Conservation (phyloP, 192 early-diverging fungal genomes). For the Gigaspora rosea region DNA sequence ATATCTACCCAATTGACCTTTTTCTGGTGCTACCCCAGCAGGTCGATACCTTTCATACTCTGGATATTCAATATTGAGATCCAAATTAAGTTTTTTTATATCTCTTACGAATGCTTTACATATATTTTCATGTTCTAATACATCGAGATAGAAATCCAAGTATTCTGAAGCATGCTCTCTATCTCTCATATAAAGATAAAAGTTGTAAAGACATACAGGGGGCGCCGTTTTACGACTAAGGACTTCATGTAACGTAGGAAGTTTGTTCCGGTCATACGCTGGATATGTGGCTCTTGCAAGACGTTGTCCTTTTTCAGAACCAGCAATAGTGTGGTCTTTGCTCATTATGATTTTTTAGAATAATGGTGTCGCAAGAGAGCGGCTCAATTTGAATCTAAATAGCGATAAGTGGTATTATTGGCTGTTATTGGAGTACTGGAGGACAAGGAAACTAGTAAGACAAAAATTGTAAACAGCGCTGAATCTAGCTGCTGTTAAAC, state of each 20-base stretch:
- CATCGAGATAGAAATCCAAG: conserved; percentile 77
- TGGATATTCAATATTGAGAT: conserved; percentile 25
- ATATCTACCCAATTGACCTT: not conserved
- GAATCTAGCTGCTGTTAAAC: too few relatives aligned
- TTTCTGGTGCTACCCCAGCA: not conserved
- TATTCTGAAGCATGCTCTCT: conserved; percentile 63
- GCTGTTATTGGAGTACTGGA: too few relatives aligned
- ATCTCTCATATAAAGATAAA: conserved; percentile 74
- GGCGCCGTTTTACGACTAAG: conserved; percentile 64
- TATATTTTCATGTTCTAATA: conserved; percentile 71
- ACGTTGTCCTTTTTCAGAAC: conserved; percentile 27
- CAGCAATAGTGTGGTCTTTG: too few relatives aligned
- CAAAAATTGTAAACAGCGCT: too few relatives aligned
- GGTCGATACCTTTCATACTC: conserved; percentile 27
- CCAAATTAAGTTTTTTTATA: conserved; percentile 38
- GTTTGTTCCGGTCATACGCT: conserved; percentile 6
- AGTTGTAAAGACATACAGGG: conserved; percentile 78
- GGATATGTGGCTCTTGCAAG: conserved; percentile 19
- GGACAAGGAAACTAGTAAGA: too few relatives aligned
- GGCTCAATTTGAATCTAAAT: too few relatives aligned
- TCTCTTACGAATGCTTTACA: conserved; percentile 56
- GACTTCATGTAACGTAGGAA: conserved; percentile 73
- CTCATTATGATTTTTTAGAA: too few relatives aligned
- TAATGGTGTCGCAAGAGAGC: too few relatives aligned
- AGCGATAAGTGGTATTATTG: too few relatives aligned